Conservation (phyloP, 2,329 filamentous ascomycete genomes). For the Ascochyta clinopodiicola region DNA sequence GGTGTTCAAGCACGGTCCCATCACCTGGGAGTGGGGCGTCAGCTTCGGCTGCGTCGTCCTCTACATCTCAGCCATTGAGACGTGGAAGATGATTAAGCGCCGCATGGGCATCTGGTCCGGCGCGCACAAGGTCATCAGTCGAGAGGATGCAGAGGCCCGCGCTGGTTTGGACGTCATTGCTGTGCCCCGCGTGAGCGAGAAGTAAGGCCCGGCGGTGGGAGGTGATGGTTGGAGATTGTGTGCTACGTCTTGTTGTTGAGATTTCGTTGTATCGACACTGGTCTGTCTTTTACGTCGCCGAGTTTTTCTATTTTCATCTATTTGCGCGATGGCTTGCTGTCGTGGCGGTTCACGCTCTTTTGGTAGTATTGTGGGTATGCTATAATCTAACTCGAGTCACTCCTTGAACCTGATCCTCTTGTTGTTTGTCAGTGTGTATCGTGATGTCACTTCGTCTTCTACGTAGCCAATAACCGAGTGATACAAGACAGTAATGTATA, state of each 20-base stretch:
- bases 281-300: neutral
- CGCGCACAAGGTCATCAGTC: constrained; percentile 36
- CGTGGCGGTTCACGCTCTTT: neutral
- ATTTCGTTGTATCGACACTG: constrained; percentile 4
- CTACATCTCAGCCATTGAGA: constrained; percentile 52
- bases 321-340: constrained; percentile 1
- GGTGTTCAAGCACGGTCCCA: constrained; percentile 54
- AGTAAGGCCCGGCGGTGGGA: constrained; percentile 9
- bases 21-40: constrained; percentile 57
- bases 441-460: neutral
- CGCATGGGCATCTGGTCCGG: constrained; percentile 44
- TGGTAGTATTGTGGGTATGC: neutral
- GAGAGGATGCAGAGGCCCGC: constrained; percentile 47
- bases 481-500: too few species aligned
- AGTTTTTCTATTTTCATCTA: neutral
- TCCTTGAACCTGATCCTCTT: neutral
- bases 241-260: neutral
- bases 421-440: too few species aligned
- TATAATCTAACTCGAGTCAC: constrained; percentile 5
- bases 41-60: constrained; percentile 50
- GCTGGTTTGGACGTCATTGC: constrained; percentile 27
- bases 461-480: too few species aligned
- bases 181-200: constrained; percentile 20
- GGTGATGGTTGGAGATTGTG: neutral
- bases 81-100: constrained; percentile 55